Base-by-base conservation (phyloP, 2,329 filamentous ascomycete genomes). In the Sarocladium kiliense region DNA sequence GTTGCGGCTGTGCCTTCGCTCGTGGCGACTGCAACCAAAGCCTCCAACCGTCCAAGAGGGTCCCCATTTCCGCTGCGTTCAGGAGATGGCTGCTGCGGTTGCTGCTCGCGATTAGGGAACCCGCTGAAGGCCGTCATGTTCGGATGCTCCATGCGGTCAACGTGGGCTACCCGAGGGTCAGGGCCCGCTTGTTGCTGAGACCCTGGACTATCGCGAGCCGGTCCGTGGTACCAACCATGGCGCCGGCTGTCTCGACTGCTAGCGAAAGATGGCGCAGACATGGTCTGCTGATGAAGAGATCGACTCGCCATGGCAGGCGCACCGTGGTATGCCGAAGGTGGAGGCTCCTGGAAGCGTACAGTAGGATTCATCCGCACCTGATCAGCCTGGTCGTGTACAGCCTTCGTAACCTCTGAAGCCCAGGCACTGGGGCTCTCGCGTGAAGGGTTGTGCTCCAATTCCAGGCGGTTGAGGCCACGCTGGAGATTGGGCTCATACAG, bases 181-280 rank as follows among this genome's bases (percentile, higher is more conserved):
- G 66, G 64, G 14, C 62, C 57, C 1, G 60, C 57, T 3, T 61
- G 62, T 1, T 63, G 60, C 12, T 64, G 65, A 5, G 68, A 67
- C 55, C 74, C 73, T 18, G 71, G 69, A 14, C 73, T 70, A 2
- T 68, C 64, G 1, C 69, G 65, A 12, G 70, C 65, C 0, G 78
- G 77, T 0, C 78, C 78, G 39, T 89, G 83, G 62, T 90, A 90
- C 87, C 87, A 91, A 1, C 79, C 88, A 57, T 86, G 84, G 2
- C 88, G 80, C 64, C 88, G 89, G 27, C 73, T 74, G 59, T 82
- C 84, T 9, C 82, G 77, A 3, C 81, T 75, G 0, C 80, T 83
- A 10, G 77, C 73, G 32, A 79, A 71, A 0, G 76, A 74, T 1
- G 82, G 82, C 1, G 82, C 81, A 3, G 82, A 85, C 71, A 82